These are phyloP conservation scores for Cokeromyces recurvatus DNA, from an alignment of 371 early-diverging fungal genomes.

Conservation along the genomic window DNA sequence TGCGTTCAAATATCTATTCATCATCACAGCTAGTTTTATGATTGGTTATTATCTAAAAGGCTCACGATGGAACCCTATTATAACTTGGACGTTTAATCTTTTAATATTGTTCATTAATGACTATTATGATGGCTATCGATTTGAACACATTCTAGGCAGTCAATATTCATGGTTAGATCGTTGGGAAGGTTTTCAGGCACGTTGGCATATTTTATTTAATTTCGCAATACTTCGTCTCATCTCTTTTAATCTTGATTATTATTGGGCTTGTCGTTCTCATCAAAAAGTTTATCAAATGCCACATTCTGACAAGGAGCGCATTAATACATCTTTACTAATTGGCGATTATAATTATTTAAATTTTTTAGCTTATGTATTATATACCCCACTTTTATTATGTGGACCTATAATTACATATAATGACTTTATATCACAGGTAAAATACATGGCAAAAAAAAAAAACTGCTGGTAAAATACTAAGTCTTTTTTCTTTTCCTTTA, in stretches of 20 bases:
- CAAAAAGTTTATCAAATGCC: constrained; percentile 1
- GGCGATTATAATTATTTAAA: constrained; percentile 71
- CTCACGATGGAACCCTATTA: constrained; percentile 52
- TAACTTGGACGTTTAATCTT: constrained; percentile 80
- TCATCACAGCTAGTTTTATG: constrained; percentile 59
- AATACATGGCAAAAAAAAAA: neutral
- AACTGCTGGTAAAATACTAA: neutral
- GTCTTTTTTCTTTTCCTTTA: constrained; percentile 2
- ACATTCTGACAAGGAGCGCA: constrained; percentile 56
- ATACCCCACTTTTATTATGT: constrained; percentile 88
- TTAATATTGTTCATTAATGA: constrained; percentile 75
- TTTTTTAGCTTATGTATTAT: constrained; percentile 79
- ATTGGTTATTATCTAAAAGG: constrained; percentile 54
- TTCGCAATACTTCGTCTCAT: constrained; percentile 86
- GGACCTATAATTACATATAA: constrained; percentile 96
- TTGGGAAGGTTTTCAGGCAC: constrained; percentile 35
- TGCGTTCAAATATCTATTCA: constrained; percentile 63
- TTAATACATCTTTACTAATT: constrained; percentile 42
- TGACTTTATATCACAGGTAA: constrained; percentile 82
- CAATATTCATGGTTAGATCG: constrained; percentile 69
- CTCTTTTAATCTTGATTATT: constrained; percentile 89
- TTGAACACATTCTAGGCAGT: constrained; percentile 42
- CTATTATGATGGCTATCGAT: constrained; percentile 66
- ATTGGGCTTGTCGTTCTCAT: constrained; percentile 53
- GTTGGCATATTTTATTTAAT: constrained; percentile 92